These are phyloP conservation scores for Fusarium luffae DNA, from an alignment of 2,329 filamentous ascomycete genomes.

Conservation along the genomic window DNA sequence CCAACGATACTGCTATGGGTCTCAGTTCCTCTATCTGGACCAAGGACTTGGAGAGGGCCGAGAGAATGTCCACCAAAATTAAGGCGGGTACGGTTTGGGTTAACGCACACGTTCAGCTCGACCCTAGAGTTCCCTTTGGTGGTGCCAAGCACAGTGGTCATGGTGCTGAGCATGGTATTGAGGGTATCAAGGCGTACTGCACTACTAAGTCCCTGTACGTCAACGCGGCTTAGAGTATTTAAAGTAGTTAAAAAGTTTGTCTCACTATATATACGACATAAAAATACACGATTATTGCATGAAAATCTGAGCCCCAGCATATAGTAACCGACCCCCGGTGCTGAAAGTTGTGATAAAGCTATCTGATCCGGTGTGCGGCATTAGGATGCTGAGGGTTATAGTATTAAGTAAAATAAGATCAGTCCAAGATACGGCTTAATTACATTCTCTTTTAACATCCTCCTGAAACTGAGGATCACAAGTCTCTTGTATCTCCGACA, in stretches of 20 bases:
- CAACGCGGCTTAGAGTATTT: not conserved
- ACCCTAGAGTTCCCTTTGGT: not conserved
- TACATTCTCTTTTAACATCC: not conserved
- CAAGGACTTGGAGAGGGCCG: slow-evolving; percentile 60
- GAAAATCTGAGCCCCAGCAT: not conserved
- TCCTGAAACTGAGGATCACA: not conserved
- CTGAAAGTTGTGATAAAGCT: not conserved
- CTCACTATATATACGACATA: not conserved
- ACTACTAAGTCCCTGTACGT: not conserved
- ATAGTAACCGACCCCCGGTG: not conserved
- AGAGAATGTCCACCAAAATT: slow-evolving; percentile 61
- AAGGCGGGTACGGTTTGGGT: slow-evolving; percentile 70
- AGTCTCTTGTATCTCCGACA: not conserved
- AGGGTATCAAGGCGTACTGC: not conserved
- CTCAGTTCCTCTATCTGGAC: slow-evolving; percentile 68
- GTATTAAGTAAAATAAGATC: not conserved
- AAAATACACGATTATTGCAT: not conserved
- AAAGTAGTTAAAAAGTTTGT: not conserved
- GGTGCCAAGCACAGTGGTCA: not conserved
- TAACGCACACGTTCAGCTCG: slow-evolving; percentile 50
- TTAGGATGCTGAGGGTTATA: too few species aligned
- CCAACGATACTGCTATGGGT: slow-evolving; percentile 63
- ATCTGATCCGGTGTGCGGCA: too few species aligned
- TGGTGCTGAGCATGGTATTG: not conserved
- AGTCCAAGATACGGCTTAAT: not conserved